Base-by-base conservation (phyloP, 2,329 filamentous ascomycete genomes). In the Clarireedia homoeocarpa region DNA sequence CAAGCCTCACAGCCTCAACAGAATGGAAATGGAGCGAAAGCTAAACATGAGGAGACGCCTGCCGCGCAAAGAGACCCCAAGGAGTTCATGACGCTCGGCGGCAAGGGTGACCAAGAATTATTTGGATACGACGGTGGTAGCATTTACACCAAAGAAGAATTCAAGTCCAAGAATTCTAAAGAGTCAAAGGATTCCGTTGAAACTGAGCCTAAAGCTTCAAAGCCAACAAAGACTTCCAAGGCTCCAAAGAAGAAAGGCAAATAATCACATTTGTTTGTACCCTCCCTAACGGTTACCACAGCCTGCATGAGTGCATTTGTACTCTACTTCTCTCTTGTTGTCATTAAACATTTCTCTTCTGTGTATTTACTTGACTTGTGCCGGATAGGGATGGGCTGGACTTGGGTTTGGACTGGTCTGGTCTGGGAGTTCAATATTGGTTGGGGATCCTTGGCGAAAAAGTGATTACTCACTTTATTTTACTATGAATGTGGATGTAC, bases 21-120 rank as follows among this genome's bases (percentile, higher is more conserved):
- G 45, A 66, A 66, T 51, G 69, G 72, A 58, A 62, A 34, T 12
- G 30, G 30, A 12, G 12, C 62, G 48, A 47, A 63, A 6, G 52
- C 55, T 3, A 66, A 64, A 6, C 79, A 78, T 59, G 89, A 96
- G 72, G 71, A 77, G 0, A 79, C 78, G 0, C 91, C 91, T 0
- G 81, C 83, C 26, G 80, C 83, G 34, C 76, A 84, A 59, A 78
- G 89, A 55, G 79, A 82, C 34, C 79, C 89, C 0, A 76, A 80
- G 5, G 90, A 94, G 65, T 97, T 96, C 64, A 85, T 90, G 70
- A 81, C 85, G 59, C 80, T 95, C 75, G 92, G 92, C 40, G 90
- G 90, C 15, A 89, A 88, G 65, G 92, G 91, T 5, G 92, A 97
- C 66, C 83, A 90, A 70, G 75, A 80, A 45, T 76, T 96, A 14